Conservation (phyloP, 768 basidiomycete genomes). For the Podaxis sp. region DNA sequence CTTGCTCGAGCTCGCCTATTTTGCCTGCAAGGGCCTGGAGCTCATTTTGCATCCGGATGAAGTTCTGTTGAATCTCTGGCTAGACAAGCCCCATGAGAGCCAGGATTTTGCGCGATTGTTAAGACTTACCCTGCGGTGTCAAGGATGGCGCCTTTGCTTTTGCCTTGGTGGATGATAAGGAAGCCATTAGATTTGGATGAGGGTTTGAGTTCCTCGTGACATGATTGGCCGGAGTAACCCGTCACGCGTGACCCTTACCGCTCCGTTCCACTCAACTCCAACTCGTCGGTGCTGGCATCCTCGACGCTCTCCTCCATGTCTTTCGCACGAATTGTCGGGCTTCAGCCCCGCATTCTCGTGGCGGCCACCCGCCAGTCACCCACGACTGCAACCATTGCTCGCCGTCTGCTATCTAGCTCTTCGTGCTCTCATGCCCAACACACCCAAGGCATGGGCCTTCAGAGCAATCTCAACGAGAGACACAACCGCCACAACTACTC, state of each 20-base stretch:
- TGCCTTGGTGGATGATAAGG: constrained; percentile 43
- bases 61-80: constrained; percentile 85
- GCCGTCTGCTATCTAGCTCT: constrained; percentile 54
- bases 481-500: constrained; percentile 24
- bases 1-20: constrained; percentile 94
- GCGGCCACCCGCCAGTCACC: constrained; percentile 29
- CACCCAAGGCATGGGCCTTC: constrained; percentile 31
- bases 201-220: constrained; percentile 33
- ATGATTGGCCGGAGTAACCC: constrained; percentile 45
- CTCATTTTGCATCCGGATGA: constrained; percentile 81
- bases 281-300: constrained; percentile 43
- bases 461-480: constrained; percentile 37
- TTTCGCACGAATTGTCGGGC: constrained; percentile 52
- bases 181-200: constrained; percentile 39
- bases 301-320: constrained; percentile 48
- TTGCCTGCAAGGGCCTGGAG: constrained; percentile 90
- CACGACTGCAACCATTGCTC: constrained; percentile 39
- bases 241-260: constrained; percentile 35
- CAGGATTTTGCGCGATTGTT: constrained; percentile 16
- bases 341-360: constrained; percentile 46
- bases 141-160: constrained; percentile 59
- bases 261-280: constrained; percentile 23
- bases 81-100: constrained; percentile 40
- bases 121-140: constrained; percentile 69
- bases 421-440: constrained; percentile 38